phyloP scores from a whole-genome alignment of 1,139 yeast genomes.

The Hyphopichia burtonii region DNA sequence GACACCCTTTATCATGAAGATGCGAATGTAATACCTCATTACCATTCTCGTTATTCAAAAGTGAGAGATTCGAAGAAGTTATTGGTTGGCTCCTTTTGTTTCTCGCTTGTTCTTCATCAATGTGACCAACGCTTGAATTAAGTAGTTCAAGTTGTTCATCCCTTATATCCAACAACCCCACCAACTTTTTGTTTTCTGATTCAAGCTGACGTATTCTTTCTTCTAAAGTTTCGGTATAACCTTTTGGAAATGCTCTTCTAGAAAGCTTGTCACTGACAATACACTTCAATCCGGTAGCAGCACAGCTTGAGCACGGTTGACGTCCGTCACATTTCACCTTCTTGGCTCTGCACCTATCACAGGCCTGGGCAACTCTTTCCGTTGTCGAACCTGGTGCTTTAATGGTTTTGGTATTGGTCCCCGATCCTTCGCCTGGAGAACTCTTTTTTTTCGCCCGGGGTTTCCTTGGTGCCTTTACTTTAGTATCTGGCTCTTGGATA shows the following conservation, averaged over 20 bases:
- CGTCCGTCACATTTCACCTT: constrained; percentile 74
- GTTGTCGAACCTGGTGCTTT: constrained; percentile 59
- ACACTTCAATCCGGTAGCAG: constrained; percentile 44
- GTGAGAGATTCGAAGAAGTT: constrained; percentile 17
- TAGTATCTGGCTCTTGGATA: constrained; percentile 3
- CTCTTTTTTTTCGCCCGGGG: constrained; percentile 3
- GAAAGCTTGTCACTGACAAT: constrained; percentile 46
- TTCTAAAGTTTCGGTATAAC: constrained; percentile 48
- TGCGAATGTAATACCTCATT: constrained; percentile 6
- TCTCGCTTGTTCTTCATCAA: neutral
- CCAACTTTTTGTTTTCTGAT: constrained; percentile 41
- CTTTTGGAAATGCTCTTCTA: constrained; percentile 49
- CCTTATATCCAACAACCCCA: constrained; percentile 54
- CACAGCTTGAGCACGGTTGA: constrained; percentile 50
- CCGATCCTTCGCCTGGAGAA: constrained; percentile 5
- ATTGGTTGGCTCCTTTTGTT: constrained; percentile 6
- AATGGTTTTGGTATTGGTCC: constrained; percentile 50
- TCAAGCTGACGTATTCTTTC: constrained; percentile 47
- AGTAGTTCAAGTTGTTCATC: constrained; percentile 53
- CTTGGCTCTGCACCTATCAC: constrained; percentile 83
- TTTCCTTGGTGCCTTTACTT: constrained; percentile 3
- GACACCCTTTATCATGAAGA: constrained; percentile 49
- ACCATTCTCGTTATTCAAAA: constrained; percentile 12
- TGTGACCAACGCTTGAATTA: neutral
- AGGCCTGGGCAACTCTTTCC: constrained; percentile 76